Evolutionary conservation across 1,284 basidiomycete species (phyloP).

Genomic region (Phellopilus nigrolimitatus): DNA sequence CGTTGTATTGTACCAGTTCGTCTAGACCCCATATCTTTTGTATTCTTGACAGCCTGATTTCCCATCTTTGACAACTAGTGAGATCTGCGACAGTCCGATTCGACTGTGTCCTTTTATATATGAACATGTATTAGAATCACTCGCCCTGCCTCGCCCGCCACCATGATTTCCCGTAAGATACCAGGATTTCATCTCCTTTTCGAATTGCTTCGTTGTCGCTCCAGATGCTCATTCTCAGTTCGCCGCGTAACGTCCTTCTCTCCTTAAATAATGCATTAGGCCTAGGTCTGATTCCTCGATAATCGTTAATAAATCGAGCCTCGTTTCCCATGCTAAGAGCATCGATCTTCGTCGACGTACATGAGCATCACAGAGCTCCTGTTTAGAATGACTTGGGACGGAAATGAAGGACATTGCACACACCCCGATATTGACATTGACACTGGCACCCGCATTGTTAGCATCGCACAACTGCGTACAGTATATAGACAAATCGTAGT

Average conservation of each 20-base stretch:
- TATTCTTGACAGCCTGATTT: not conserved
- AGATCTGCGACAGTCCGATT: too few relatives aligned
- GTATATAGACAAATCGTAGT: slow-evolving; percentile 84
- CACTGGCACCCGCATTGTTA: slow-evolving; percentile 31
- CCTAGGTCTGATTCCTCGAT: slow-evolving; percentile 60
- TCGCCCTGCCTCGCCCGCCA: slow-evolving; percentile 51
- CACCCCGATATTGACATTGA: slow-evolving; percentile 49
- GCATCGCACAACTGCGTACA: slow-evolving; percentile 52
- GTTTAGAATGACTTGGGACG: not conserved
- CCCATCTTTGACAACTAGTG: not conserved
- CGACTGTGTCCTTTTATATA: not conserved
- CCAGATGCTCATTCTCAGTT: slow-evolving; percentile 76
- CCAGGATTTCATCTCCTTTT: slow-evolving; percentile 83
- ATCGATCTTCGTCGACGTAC: slow-evolving; percentile 56
- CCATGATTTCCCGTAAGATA: slow-evolving; percentile 93
- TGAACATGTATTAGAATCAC: not conserved
- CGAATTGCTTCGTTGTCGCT: slow-evolving; percentile 51
- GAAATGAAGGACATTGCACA: not conserved
- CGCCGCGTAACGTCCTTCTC: slow-evolving; percentile 47
- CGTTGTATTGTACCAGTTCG: slow-evolving; percentile 14
- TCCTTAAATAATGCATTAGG: slow-evolving; percentile 78
- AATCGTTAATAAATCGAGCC: slow-evolving; percentile 85
- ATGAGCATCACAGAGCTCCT: not conserved
- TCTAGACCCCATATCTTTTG: slow-evolving; percentile 8
- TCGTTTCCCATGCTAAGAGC: slow-evolving; percentile 78